Evolutionary conservation across 176 grass and related monocot genomes (phyloP), one percentile per base, ranked within the genome.

Genomic region (Musa troglodytarum): DNA sequence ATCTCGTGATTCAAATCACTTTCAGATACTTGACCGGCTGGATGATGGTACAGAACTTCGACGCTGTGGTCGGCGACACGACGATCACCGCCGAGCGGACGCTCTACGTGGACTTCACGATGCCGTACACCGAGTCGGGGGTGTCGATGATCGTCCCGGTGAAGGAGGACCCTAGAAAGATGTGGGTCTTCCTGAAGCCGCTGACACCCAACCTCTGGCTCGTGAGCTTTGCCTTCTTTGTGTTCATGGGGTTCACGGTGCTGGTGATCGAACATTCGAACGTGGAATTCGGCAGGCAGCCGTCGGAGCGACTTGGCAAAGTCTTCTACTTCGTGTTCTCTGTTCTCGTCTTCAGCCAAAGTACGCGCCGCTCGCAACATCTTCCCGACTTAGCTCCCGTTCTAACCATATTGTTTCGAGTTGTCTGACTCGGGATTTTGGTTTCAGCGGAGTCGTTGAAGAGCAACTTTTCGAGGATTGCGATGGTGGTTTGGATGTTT

Each of bases 61-160:
- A 92, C 71, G 86, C 81, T 0, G 87, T 82, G 15, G 83, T 84
- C 34, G 91, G 91, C 54, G 91, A 95, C 50, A 72, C 79, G 29
- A 92, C 88, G 4, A 96, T 96, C 10, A 71, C 78, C 4, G 67
- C 77, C 0, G 64, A 85, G 19, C 79, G 88, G 59, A 73, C 77
- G 2, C 80, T 20, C 13, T 17, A 68, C n/a, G 92, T 83, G n/a
- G 86, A 89, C 49, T 96, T 89, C 19, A 92, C 86, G 21, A 85
- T 89, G 86, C 88, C 88, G 13, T 96, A 89, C 59, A 77, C 80
- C 0, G 84, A 85, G 11, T 96, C 88, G 11, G 88, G 92, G 11
- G 68, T 89, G 21, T 83, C 84, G 19, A 75, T 96, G 88, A 66
- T 96, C 62, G 82, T 96, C 22, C 76, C 74, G 13, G 50, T 56